phyloP scores from a whole-genome alignment of 1,139 yeast species.

The Candida sp. region DNA sequence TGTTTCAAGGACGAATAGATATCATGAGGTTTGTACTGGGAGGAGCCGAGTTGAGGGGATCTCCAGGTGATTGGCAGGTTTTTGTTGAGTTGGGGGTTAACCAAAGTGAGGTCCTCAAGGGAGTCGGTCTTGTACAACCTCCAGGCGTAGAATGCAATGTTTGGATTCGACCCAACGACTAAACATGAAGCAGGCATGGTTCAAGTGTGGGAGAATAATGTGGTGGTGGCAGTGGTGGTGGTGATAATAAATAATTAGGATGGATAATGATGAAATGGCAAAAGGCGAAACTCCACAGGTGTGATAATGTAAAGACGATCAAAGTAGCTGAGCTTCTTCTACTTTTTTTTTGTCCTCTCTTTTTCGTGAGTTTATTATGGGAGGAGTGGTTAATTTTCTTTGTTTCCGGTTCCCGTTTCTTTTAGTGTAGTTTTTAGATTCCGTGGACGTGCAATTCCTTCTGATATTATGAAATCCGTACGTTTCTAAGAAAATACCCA shows the following conservation, averaged over 20 bases:
- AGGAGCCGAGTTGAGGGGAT: constrained; percentile 25
- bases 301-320: no score
- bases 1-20: constrained; percentile 20
- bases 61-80: constrained; percentile 20
- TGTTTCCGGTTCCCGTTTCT: no score
- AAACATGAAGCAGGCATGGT: constrained; percentile 3
- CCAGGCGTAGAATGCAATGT: constrained; percentile 56
- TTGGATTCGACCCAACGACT: constrained; percentile 51
- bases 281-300: no score
- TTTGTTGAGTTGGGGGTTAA: constrained; percentile 23
- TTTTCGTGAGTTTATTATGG: no score
- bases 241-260: constrained; percentile 6
- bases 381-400: no score
- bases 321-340: no score
- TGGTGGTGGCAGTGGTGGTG: not conserved
- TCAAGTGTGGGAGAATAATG: not conserved
- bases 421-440: no score
- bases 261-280: no score
- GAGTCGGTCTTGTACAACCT: constrained; percentile 42
- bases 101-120: constrained; percentile 34
- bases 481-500: no score
- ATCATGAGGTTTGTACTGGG: constrained; percentile 24
- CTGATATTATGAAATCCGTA: no score
- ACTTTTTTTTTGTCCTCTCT: no score
- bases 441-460: no score